These are phyloP conservation scores for Tephrocybe sp. DNA, from an alignment of 768 basidiomycete species.

Conservation along the genomic window DNA sequence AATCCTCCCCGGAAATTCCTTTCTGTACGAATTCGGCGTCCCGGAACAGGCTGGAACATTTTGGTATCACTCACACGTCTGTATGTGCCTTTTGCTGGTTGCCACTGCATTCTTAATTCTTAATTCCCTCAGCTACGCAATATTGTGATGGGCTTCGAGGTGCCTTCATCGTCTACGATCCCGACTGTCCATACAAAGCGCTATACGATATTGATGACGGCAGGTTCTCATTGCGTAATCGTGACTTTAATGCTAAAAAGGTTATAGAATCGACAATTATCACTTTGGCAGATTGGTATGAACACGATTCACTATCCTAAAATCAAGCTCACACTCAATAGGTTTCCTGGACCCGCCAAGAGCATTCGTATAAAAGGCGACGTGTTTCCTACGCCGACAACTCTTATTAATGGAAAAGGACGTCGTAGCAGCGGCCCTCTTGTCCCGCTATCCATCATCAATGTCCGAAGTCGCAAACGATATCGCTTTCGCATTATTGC, in stretches of 20 bases:
- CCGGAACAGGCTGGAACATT: neutral
- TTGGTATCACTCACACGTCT: slow-evolving; percentile 1
- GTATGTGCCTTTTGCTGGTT: neutral
- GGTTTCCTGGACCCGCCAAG: neutral
- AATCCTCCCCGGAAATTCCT: neutral
- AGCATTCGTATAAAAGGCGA: neutral
- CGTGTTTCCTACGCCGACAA: neutral
- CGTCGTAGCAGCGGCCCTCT: neutral
- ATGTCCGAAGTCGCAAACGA: neutral
- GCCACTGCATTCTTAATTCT: neutral
- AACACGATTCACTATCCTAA: neutral
- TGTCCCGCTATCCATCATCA: neutral
- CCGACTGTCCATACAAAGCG: neutral
- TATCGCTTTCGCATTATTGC: neutral
- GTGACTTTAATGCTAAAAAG: neutral
- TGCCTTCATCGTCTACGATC: neutral
- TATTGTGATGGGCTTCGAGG: slow-evolving; percentile 1
- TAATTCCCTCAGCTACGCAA: neutral
- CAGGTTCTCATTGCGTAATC: neutral
- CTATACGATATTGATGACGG: neutral
- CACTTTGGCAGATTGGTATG: neutral
- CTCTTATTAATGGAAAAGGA: neutral
- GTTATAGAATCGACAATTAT: slow-evolving; percentile 1
- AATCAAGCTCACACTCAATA: neutral
- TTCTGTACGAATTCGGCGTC: slow-evolving; percentile 1